These are phyloP conservation scores for Colletotrichum theobromicola DNA, from an alignment of 2,329 filamentous ascomycete genomes.

Conservation along the genomic window DNA sequence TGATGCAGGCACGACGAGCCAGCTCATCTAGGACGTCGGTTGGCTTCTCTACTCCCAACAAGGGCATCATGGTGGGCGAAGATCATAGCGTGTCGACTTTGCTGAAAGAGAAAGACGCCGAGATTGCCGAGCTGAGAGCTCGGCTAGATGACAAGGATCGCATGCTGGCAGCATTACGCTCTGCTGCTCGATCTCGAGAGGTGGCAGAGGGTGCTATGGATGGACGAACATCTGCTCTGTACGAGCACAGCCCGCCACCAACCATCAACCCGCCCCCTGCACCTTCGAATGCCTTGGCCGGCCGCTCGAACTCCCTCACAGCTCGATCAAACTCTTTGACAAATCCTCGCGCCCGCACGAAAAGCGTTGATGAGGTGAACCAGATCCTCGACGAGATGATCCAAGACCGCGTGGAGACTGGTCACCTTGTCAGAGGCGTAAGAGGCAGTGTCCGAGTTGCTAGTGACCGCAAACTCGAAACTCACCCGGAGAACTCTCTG, in stretches of 20 bases:
- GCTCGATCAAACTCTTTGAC: background rate
- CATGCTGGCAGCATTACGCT: constrained; percentile 88
- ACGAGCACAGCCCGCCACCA: constrained; percentile 20
- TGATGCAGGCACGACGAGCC: constrained; percentile 87
- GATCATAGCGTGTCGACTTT: constrained; percentile 76
- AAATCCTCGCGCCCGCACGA: constrained; percentile 54
- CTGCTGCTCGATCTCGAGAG: constrained; percentile 84
- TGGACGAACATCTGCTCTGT: constrained; percentile 30
- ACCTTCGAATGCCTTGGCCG: background rate
- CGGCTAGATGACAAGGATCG: constrained; percentile 93
- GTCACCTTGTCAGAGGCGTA: constrained; percentile 70
- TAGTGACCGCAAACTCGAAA: constrained; percentile 44
- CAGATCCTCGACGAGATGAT: constrained; percentile 97
- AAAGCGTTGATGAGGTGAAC: constrained; percentile 90
- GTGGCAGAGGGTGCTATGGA: constrained; percentile 63
- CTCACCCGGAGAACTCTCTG: constrained; percentile 36
- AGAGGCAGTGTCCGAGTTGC: constrained; percentile 71
- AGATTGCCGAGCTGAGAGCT: constrained; percentile 89
- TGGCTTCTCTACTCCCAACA: constrained; percentile 66
- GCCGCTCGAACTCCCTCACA: background rate
- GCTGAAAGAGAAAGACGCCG: constrained; percentile 87
- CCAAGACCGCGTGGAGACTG: constrained; percentile 81
- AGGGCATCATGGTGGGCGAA: constrained; percentile 74
- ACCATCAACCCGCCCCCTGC: constrained; percentile 19
- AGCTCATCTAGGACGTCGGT: constrained; percentile 88